phyloP scores from a whole-genome alignment of 305 asterid genomes.

The Rubia tinctorum region DNA sequence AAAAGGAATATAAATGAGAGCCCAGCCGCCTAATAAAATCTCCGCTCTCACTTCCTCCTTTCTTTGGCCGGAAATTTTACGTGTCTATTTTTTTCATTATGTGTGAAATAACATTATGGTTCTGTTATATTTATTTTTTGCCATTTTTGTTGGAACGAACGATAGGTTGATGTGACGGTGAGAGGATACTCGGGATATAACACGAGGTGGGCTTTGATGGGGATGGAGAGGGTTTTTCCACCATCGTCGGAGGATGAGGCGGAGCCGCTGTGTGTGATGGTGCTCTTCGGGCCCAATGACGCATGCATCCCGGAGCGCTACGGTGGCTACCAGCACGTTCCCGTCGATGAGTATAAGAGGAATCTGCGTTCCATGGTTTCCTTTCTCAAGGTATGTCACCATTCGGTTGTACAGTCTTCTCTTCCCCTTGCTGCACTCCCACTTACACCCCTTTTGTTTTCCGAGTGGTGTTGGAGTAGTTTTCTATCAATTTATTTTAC shows the following conservation, averaged over 20 bases:
- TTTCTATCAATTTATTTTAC: no score
- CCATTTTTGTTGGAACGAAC: background rate
- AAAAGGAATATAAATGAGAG: no score
- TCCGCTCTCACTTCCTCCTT: no score
- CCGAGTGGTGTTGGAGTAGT: no score
- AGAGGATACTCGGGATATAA: slow-evolving; percentile 90
- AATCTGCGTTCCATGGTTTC: slow-evolving; percentile 60
- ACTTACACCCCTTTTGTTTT: no score
- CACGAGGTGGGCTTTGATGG: slow-evolving; percentile 79
- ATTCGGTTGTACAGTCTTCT: no score
- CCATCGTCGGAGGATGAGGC: slow-evolving; percentile 35
- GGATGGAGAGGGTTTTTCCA: slow-evolving; percentile 47
- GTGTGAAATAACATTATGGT: background rate
- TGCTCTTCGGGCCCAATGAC: slow-evolving; percentile 87
- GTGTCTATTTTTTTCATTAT: no score
- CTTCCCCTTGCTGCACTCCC: no score
- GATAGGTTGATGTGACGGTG: slow-evolving; percentile 74
- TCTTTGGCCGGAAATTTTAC: no score
- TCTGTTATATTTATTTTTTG: background rate
- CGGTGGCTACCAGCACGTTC: slow-evolving; percentile 64
- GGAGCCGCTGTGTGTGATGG: slow-evolving; percentile 57
- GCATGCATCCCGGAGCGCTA: slow-evolving; percentile 61
- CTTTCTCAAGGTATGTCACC: slow-evolving; percentile 50
- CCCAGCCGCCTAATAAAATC: no score
- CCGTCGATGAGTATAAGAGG: slow-evolving; percentile 56